Evolutionary conservation across 441 rosid species (phyloP), one percentile per base, ranked within the genome.

Genomic region (Daphne laureola): DNA sequence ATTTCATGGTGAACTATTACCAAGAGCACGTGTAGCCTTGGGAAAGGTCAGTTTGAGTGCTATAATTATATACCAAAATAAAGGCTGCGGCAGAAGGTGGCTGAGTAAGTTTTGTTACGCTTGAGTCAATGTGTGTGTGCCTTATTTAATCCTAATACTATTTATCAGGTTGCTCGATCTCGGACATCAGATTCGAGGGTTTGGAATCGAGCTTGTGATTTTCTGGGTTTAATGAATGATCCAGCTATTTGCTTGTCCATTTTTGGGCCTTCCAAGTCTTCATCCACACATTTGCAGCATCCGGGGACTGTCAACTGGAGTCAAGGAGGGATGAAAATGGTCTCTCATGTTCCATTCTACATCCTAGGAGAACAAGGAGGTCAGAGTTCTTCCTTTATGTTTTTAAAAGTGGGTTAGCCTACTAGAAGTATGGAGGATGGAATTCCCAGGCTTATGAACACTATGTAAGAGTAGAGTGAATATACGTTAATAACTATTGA

Each of bases 11-110:
- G 96, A 89, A 66, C 67, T 83, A 25, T 74, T 89, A 52, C 93
- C 97, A 14, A 81, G 97, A 72, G 97, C 98, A 14, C 90, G 90
- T 46, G 98, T 89, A 16, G 84, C 96, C 66, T 71, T 93, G 70
- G 96, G 93, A 65, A 93, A 89, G 96, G 98, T 83, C 52, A 55
- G 72, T 54, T 54, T 54, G 36, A 14, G 51, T 17, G 5, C 17
- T 47, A 50, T 41, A 53, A 18, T 57, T 42, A 18, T 27, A n/a
- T 25, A 49, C 63, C 57, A 23, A 5, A 27, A 12, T 31, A 8
- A 31, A 49, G 12, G 6, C n/a, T 52, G 54, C 41, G 12, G 44
- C 38, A 35, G 43, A 26, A 18, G 17, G 42, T 46, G 2, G 21
- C 4, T n/a, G 21, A 17, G 12, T 45, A 48, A 43, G n/a, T 58